Base-by-base conservation (phyloP, 2,329 filamentous ascomycete species). In the Fusarium acutatum region DNA sequence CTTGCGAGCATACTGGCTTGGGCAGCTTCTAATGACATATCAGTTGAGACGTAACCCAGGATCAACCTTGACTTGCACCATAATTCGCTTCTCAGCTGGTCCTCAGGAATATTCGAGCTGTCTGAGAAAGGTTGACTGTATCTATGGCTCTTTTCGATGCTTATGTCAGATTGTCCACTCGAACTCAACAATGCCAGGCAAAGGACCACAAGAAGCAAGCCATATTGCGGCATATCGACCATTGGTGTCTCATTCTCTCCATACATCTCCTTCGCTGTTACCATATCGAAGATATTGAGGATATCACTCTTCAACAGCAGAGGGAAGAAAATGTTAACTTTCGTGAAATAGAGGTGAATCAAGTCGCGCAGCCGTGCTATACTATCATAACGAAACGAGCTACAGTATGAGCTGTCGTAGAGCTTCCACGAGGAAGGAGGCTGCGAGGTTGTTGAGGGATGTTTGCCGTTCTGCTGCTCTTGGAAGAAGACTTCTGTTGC, bases 1-100 rank as follows among this genome's bases (percentile, higher is more conserved):
- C 78, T 78, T n/a, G 77, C 75, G 15, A 80, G 63, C 76, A 79
- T 79, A 8, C 68, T 71, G 50, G 78, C 78, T 37, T 80, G 79
- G 1, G 78, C 75, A 28, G 79, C 62, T 18, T 66, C 62, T 3
- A 80, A 17, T 3, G 76, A 76, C 30, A 72, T 60, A 5, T 78
- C 71, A 1, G 73, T 69, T 0, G 75, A 73, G 1, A 75, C 52
- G 9, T 63, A 70, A 6, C 79, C 78, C 0, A 77, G 56, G 1
- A 79, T 53, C 0, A 80, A 60, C 24, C 68, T 70, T 4, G 72
- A 72, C 26, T 80, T 80, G 7, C 46, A 20, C 79, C 78, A 79
- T 3, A 79, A 11, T 8, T 58, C 28, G 3, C 9, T 7, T 8
- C 24, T 43, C 1, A 65, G 22, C n/a, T 13, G 8, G 1, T 37